Evolutionary conservation across 352 stramenopile species (phyloP), one percentile per base, ranked within the genome.

Genomic region (Phytopythium chamaehyphon): DNA sequence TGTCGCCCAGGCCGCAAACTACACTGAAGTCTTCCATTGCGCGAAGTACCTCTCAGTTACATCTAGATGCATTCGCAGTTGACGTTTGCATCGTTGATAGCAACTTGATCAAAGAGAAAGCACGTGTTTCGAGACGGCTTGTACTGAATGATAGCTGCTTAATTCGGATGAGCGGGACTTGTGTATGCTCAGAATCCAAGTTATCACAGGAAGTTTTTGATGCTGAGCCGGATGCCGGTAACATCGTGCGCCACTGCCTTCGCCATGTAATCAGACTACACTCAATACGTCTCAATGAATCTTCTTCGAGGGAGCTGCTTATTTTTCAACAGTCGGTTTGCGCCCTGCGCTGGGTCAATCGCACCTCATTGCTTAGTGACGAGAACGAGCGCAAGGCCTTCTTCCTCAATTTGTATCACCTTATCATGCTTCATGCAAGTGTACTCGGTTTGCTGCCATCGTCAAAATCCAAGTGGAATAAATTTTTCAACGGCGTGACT

Each of bases 401-500:
- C 22, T 68, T 85, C 44, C 40, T 87, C n/a, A 87, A 85, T 45
- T 28, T 87, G 35, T 85, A 75, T 44, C 76, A 87, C 33, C 36
- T 83, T 12, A 55, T 82, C 26, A 36, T 82, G 24, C 14, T 85
- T 2, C 72, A 87, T 43, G 50, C 64, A 6, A 71, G 56, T 35
- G 54, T 86, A 14, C 40, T 85, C 5, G 67, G 61, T 1, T 51
- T 85, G 19, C 39, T 83, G 1, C 73, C 71, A 10, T 69, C 67
- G 46, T 75, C 66, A 9, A 76, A 75, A 54, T 58, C 59, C 7
- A 66, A 80, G 11, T 87, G 76, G 76, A 64, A 58, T 15, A 69
- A 67, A 31, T 87, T 87, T 40, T 87, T 83, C 68, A 85, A 85
- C 22, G 66, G 66, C 14, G 62, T 67, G 19, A 75, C 54, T 46